phyloP scores from a whole-genome alignment of 164 flowering plant species.

The Pachysandra terminalis region DNA sequence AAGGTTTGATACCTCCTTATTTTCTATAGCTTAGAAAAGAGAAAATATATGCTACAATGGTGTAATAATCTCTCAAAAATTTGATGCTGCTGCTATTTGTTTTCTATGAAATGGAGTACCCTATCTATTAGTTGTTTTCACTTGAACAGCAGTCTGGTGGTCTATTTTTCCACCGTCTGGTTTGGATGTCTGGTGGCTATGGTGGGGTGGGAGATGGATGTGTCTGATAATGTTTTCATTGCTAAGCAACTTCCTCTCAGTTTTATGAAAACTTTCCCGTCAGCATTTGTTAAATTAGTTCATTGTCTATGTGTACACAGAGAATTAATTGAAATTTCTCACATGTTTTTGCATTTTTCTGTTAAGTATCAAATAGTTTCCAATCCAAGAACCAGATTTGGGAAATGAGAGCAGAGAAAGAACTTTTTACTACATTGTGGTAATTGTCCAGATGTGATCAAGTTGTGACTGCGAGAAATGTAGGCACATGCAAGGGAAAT shows the following conservation, averaged over 20 bases:
- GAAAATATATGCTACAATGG: neutral
- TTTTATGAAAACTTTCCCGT: neutral
- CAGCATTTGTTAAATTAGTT: neutral
- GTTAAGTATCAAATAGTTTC: neutral
- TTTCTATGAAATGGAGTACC: neutral
- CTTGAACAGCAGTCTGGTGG: neutral
- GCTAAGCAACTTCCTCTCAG: neutral
- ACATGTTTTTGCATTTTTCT: neutral
- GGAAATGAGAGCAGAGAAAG: neutral
- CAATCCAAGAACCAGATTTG: neutral
- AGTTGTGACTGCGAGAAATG: neutral
- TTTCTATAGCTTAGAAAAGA: neutral
- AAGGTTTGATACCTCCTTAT: slow-evolving; percentile 45
- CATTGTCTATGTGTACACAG: neutral
- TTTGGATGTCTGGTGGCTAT: too few species aligned
- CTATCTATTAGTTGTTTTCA: neutral
- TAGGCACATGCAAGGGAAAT: neutral
- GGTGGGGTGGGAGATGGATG: too few species aligned
- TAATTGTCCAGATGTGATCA: neutral
- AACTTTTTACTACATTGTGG: neutral
- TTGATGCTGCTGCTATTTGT: neutral
- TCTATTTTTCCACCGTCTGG: too few species aligned
- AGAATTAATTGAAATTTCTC: neutral
- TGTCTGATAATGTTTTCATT: too few species aligned
- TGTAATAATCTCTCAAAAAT: neutral